phyloP scores from a whole-genome alignment of 495 filamentous ascomycete species.

The Penicillium flavigenum region DNA sequence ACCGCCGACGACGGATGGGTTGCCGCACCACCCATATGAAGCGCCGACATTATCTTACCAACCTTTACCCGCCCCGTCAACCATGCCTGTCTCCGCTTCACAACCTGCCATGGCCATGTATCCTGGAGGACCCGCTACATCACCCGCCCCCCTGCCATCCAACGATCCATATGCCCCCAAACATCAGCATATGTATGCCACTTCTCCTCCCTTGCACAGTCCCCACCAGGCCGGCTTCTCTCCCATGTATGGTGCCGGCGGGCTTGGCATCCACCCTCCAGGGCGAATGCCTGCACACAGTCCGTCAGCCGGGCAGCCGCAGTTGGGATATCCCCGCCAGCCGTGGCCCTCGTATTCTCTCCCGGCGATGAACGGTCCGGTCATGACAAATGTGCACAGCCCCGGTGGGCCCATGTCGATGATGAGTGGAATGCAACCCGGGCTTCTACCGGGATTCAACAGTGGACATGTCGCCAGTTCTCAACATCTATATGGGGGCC shows the following conservation, averaged over 20 bases:
- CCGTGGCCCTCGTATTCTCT: conserved; percentile 57
- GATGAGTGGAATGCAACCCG: conserved; percentile 60
- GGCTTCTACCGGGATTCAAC: conserved; percentile 51
- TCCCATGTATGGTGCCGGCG: conserved; percentile 54
- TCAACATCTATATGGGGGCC: conserved; percentile 54
- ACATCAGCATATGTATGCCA: conserved; percentile 55
- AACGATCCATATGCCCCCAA: conserved; percentile 63
- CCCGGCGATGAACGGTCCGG: conserved; percentile 63
- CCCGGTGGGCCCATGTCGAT: conserved; percentile 69
- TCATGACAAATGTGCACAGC: conserved; percentile 74
- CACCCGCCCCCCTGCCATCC: conserved; percentile 58
- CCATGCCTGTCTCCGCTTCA: conserved; percentile 24
- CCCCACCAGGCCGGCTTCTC: conserved; percentile 61
- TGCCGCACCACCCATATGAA: conserved; percentile 60
- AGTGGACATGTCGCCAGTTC: conserved; percentile 58
- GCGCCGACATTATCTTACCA: conserved; percentile 55
- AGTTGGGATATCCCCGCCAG: conserved; percentile 46
- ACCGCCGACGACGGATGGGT: conserved; percentile 46
- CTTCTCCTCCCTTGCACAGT: conserved; percentile 60
- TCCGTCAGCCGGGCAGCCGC: conserved; percentile 50
- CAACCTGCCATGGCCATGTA: conserved; percentile 28
- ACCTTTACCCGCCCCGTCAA: conserved; percentile 48
- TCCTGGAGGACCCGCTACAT: conserved; percentile 54
- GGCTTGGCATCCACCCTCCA: conserved; percentile 55
- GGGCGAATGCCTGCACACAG: conserved; percentile 56